Evolutionary conservation across 2,329 filamentous ascomycete species (phyloP).

Genomic region (Neophaeococcomyces aloes): DNA sequence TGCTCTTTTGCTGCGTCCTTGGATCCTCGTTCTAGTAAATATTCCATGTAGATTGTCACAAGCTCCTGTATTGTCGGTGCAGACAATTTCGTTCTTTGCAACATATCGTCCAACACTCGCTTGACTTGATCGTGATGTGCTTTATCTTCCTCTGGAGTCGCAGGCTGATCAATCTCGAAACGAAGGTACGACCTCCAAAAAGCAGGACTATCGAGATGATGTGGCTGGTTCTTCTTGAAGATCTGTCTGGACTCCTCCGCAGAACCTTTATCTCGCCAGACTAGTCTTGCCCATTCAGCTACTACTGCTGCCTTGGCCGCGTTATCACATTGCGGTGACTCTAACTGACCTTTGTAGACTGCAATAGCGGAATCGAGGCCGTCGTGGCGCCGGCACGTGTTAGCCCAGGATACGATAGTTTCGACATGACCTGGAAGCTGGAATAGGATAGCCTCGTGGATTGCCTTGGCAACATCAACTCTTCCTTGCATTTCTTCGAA

Average conservation of each 20-base stretch:
- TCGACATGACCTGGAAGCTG: conserved; percentile 73
- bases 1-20: conserved; percentile 81
- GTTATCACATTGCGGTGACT: conserved; percentile 58
- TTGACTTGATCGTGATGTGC: conserved; percentile 65
- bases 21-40: conserved; percentile 70
- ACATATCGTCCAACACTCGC: conserved; percentile 59
- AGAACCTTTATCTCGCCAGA: conserved; percentile 80
- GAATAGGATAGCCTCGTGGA: conserved; percentile 70
- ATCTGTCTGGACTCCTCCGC: conserved; percentile 71
- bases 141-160: conserved; percentile 51
- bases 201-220: conserved; percentile 70
- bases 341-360: conserved; percentile 71
- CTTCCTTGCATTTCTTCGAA: conserved; percentile 82
- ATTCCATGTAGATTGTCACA: conserved; percentile 67
- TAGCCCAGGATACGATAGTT: conserved; percentile 77
- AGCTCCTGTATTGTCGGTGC: conserved; percentile 61
- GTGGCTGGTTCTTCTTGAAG: conserved; percentile 71
- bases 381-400: conserved; percentile 70
- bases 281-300: conserved; percentile 72
- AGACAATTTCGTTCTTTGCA: conserved; percentile 63
- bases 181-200: conserved; percentile 87
- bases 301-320: conserved; percentile 79
- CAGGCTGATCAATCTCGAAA: conserved; percentile 80
- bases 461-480: conserved; percentile 66
- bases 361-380: conserved; percentile 77